These are phyloP conservation scores for Lactifluus hygrophoroides DNA, from an alignment of 768 basidiomycete genomes.

Conservation along the genomic window DNA sequence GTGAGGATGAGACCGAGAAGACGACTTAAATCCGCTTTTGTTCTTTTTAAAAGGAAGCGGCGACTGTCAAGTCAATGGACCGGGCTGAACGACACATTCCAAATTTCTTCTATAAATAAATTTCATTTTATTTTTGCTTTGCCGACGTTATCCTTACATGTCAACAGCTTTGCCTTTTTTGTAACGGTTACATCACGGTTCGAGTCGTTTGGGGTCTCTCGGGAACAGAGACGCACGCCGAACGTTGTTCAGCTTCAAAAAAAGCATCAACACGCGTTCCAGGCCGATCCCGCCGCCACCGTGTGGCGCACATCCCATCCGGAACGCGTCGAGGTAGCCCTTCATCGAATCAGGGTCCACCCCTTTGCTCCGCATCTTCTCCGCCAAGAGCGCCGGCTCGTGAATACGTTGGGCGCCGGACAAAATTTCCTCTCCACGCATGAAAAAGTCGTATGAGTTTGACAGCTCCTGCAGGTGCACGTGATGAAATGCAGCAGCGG, in stretches of 20 bases:
- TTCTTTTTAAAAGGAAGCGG: neutral
- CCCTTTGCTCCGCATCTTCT: conserved; percentile 81
- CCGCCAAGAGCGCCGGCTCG: conserved; percentile 69
- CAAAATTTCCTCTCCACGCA: conserved; percentile 98
- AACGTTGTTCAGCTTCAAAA: conserved; percentile 95
- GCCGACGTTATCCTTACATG: neutral
- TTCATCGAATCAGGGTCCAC: conserved; percentile 91
- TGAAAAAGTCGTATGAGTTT: conserved; percentile 99
- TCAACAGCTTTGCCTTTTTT: neutral
- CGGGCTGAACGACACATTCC: neutral
- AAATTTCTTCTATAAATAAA: neutral
- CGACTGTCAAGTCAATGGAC: too few relatives aligned
- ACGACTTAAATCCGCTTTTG: too few relatives aligned
- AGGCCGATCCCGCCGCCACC: conserved; percentile 95
- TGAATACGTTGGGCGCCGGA: conserved; percentile 98
- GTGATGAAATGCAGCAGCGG: neutral
- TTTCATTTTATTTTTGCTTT: neutral
- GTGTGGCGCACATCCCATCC: conserved; percentile 90
- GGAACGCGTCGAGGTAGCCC: conserved; percentile 89
- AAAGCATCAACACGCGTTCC: conserved; percentile 95
- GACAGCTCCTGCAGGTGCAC: conserved; percentile 61
- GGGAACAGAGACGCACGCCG: conserved; percentile 91
- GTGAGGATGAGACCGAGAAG: neutral
- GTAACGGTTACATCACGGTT: conserved; percentile 46
- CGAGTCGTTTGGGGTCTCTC: conserved; percentile 90